Base-by-base conservation (phyloP, 208 protist species). In the Borovskyia barvae region DNA sequence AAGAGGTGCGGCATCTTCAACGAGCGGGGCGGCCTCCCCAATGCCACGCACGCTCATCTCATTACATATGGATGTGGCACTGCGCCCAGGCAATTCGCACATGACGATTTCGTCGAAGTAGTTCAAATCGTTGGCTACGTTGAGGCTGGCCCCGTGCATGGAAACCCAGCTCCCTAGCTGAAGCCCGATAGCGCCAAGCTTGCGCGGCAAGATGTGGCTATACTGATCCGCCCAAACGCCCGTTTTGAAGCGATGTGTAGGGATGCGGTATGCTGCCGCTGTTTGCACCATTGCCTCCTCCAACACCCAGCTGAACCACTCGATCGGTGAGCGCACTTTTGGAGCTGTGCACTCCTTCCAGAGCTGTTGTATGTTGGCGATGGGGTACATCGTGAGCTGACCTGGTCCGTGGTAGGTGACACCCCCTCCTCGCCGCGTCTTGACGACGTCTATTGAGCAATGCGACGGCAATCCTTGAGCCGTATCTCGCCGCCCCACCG, bases 321-420 rank as follows among this genome's bases (percentile, higher is more conserved):
- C 82, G 40, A 96, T 88, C 9, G 87, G 87, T 9, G 80, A 89
- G 4, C 82, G 83, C 43, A 63, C 45, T 50, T 87, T 91, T 37
- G 76, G 61, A 3, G 46, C 48, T 5, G 73, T 82, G 60, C 75
- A 84, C 0, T 41, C 30, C 57, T 82, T 83, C 80, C 85, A 92
- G 36, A 92, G 56, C 11, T 58, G 19, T 52, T 91, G 82, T 14
- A 93, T 74, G 56, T 94, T 90, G 5, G 64, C 82, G 46, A 94
- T 80, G 19, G 88, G 88, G 65, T 94, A 94, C 70, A 93, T 75
- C 12, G 88, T 94, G 36, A 94, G 40, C 74, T 96, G 90, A 15
- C 87, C 87, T 3, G 87, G 87, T 30, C 87, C 87, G 62, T 93
- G 90, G 30, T 85, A 96, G 46, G 90, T 94, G 43, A 94, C 78